phyloP scores from a whole-genome alignment of 169 alveolate genomes.

The Plasmodium gallinaceum region DNA sequence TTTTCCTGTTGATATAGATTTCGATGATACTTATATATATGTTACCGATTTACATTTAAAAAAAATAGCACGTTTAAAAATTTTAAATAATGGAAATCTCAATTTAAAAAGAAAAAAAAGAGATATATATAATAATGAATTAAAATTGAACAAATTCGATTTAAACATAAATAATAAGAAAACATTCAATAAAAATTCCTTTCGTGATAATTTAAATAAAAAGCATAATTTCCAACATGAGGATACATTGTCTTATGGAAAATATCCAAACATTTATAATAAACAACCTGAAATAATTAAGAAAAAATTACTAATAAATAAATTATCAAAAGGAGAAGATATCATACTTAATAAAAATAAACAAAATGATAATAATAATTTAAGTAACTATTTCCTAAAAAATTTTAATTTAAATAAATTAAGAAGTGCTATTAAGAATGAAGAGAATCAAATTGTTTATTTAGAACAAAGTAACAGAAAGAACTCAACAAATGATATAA shows the following conservation, averaged over 20 bases:
- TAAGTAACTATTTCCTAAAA: not conserved
- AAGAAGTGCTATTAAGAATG: not conserved
- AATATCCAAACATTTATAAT: not conserved
- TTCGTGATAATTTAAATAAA: constrained; percentile 1
- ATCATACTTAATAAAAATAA: not conserved
- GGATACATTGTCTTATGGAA: not conserved
- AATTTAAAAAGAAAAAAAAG: constrained; percentile 17
- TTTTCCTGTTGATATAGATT: constrained; percentile 72
- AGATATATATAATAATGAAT: constrained; percentile 18
- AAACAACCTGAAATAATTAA: not conserved
- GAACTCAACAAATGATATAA: not conserved
- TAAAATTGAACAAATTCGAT: not conserved
- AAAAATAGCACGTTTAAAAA: constrained; percentile 67
- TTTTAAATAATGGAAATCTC: constrained; percentile 4
- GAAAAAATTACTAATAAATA: constrained; percentile 2
- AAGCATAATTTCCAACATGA: not conserved
- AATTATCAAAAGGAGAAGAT: constrained; percentile 4
- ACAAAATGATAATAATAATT: not conserved
- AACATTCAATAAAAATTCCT: not conserved
- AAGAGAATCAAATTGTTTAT: not conserved
- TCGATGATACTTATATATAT: constrained; percentile 53
- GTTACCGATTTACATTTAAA: constrained; percentile 45
- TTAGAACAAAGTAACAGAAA: constrained; percentile 1
- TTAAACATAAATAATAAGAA: not conserved
- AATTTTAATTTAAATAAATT: constrained; percentile 5